These are phyloP conservation scores for Larix sibirica DNA, from an alignment of 83 land plant genomes.

Conservation along the genomic window DNA sequence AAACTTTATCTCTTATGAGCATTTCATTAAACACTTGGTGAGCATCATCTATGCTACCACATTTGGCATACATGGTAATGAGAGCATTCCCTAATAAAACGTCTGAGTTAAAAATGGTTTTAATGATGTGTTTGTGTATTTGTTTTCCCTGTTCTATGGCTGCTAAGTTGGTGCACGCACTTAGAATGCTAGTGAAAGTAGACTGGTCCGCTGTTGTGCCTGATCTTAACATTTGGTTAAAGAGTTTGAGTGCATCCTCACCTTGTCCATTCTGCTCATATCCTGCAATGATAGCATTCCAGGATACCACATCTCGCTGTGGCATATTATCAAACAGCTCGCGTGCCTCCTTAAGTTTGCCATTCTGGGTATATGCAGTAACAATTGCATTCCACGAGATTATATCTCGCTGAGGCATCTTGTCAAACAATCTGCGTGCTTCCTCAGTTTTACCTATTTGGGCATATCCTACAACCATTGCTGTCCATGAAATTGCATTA, in stretches of 20 bases:
- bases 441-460: background rate
- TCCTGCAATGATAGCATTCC: conserved; percentile 53
- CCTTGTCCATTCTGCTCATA: conserved; percentile 28
- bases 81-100: conserved; percentile 39
- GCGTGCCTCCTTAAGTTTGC: conserved; percentile 32
- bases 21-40: conserved; percentile 27
- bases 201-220: conserved; percentile 21
- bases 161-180: conserved; percentile 44
- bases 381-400: conserved; percentile 34
- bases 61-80: conserved; percentile 46
- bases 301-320: conserved; percentile 31
- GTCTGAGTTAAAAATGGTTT: conserved; percentile 13
- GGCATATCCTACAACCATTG: background rate
- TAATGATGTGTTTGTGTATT: conserved; percentile 26
- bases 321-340: conserved; percentile 35
- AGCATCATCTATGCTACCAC: conserved; percentile 34
- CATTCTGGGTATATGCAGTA: conserved; percentile 33
- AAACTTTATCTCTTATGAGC: conserved; percentile 33
- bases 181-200: conserved; percentile 33
- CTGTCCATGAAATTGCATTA: background rate
- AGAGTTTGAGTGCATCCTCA: conserved; percentile 35
- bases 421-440: background rate
- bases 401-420: background rate
- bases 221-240: conserved; percentile 26
- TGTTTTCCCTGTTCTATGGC: conserved; percentile 32